Conservation (phyloP, 352 stramenopile genomes). For the Phytophthora pini region DNA sequence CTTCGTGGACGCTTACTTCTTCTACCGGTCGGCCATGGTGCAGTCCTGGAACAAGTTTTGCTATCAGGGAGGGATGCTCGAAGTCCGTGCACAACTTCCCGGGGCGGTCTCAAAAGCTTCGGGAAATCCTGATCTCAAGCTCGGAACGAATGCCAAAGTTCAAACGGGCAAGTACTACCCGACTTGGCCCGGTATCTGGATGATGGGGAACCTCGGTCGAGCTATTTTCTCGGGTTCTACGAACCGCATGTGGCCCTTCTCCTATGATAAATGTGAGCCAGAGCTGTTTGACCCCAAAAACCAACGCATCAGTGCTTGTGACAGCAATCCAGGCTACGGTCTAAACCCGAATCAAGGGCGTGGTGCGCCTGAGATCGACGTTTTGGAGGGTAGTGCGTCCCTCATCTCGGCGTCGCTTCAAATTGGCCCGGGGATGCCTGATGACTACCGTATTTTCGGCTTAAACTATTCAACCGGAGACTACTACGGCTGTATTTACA, state of each 20-base stretch:
- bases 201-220: slow-evolving; percentile 93
- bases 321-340: slow-evolving; percentile 88
- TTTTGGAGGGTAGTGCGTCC: slow-evolving; percentile 88
- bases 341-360: slow-evolving; percentile 83
- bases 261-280: slow-evolving; percentile 87
- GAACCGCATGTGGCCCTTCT: slow-evolving; percentile 95
- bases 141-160: slow-evolving; percentile 38
- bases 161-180: slow-evolving; percentile 68
- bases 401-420: slow-evolving; percentile 92
- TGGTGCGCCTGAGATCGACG: slow-evolving; percentile 94
- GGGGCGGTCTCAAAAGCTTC: slow-evolving; percentile 68
- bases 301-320: slow-evolving; percentile 79
- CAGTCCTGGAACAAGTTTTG: slow-evolving; percentile 96
- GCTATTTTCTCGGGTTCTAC: slow-evolving; percentile 92
- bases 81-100: slow-evolving; percentile 88
- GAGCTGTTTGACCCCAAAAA: slow-evolving; percentile 41
- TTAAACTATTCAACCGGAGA: slow-evolving; percentile 35
- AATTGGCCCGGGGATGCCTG: slow-evolving; percentile 72
- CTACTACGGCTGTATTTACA: slow-evolving; percentile 46
- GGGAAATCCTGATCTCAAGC: slow-evolving; percentile 48
- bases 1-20: slow-evolving; percentile 50
- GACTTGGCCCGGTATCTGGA: slow-evolving; percentile 92
- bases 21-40: slow-evolving; percentile 82
- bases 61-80: slow-evolving; percentile 93
- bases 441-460: slow-evolving; percentile 55